These are phyloP conservation scores for Pseudohalonectria lignicola DNA, from an alignment of 2,329 filamentous ascomycete species.

Conservation along the genomic window DNA sequence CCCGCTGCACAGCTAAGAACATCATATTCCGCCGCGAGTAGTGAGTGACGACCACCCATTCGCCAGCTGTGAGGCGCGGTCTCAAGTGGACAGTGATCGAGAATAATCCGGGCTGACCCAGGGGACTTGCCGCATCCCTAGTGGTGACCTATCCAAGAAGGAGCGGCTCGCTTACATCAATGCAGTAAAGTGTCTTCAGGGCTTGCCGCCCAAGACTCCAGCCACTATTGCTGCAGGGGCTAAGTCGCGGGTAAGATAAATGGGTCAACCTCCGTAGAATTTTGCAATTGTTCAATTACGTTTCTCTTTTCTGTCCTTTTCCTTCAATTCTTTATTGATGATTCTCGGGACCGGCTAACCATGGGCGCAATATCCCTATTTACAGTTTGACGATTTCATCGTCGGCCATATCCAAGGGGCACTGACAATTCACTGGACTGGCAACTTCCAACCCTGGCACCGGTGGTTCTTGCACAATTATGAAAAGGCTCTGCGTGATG, in stretches of 20 bases:
- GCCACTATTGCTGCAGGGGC: constrained; percentile 19
- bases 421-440: constrained; percentile 27
- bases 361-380: too few relatives aligned
- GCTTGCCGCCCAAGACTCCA: constrained; percentile 16
- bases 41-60: too few relatives aligned
- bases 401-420: constrained; percentile 37
- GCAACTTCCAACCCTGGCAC: constrained; percentile 18
- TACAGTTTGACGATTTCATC: constrained; percentile 33
- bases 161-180: constrained; percentile 24
- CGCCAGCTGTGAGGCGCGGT: too few relatives aligned
- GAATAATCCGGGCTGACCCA: too few relatives aligned
- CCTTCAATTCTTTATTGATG: too few relatives aligned
- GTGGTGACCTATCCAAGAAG: constrained; percentile 17
- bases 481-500: constrained; percentile 18
- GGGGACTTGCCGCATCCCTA: too few relatives aligned
- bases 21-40: too few relatives aligned
- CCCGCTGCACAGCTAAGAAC: too few relatives aligned
- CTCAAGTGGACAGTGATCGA: too few relatives aligned
- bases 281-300: neutral
- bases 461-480: constrained; percentile 16
- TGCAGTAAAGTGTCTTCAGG: constrained; percentile 24
- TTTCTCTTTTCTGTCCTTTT: too few relatives aligned
- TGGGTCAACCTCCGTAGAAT: neutral
- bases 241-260: constrained; percentile 14
- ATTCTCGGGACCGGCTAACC: too few relatives aligned